Evolutionary conservation across 2,329 filamentous ascomycete genomes (phyloP), one percentile per base, ranked within the genome.

Genomic region (Trichoderma sp.): DNA sequence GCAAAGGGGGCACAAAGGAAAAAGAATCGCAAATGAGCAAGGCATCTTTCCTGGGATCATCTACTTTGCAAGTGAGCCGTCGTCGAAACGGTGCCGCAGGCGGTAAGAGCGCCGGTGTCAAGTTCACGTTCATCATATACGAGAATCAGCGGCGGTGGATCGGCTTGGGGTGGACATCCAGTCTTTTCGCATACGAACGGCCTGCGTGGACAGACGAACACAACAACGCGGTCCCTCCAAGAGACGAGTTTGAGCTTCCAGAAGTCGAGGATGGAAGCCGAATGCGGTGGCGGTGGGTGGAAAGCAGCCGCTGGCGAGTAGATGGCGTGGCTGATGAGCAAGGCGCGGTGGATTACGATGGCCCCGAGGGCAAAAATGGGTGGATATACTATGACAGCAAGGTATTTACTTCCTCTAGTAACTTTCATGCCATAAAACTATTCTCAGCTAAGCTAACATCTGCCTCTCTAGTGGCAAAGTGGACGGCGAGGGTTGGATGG

Each of bases 381-480:
- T 99, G 96, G 96, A 93, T 97, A 47, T 99, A 96, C 79, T 99
- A 97, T 77, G 96, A 99, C 76, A 98, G 95, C 78, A 97, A 97
- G 89, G 93, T 93, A 82, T 35, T 5, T 35, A 35, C 33, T 35
- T 35, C 10, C 33, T 13, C 33, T 13, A 35, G 33, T 35, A 35
- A 35, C 33, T 11, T 35, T 35, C 33, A 11, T 35, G 10, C 2
- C 5, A 4, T 14, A 11, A 21, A 4, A 21, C 14, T 24, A 3
- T 47, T 2, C 2, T 31, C 27, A 14, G 31, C 21, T 1, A 10
- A 37, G 21, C 31, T 67, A 21, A 59, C 29, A 52, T 33, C 33
- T 24, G 5, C 3, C 16, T 37, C 19, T 5, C 49, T 60, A 96
- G 91, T 99, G 96, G 96, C 91, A 94, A 78, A 91, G 93, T 74